phyloP scores from a whole-genome alignment of 2,329 filamentous ascomycete genomes.

The Neofusicoccum parvum region DNA sequence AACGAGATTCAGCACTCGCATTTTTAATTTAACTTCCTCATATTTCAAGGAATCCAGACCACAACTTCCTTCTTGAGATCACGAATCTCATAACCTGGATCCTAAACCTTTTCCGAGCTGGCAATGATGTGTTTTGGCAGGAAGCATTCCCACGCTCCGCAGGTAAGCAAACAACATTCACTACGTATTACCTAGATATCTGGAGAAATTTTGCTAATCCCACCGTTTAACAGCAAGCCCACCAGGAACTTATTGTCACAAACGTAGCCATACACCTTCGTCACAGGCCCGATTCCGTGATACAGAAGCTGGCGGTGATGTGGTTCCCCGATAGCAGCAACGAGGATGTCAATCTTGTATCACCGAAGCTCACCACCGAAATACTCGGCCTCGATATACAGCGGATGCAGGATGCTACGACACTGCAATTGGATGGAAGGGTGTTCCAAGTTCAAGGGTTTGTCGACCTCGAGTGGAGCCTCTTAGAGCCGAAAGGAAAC shows the following conservation, averaged over 20 bases:
- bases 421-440: neutral
- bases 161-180: too few species aligned
- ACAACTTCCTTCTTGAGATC: too few species aligned
- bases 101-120: too few species aligned
- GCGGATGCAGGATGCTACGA: neutral
- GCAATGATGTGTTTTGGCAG: too few species aligned
- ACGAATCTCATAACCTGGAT: too few species aligned
- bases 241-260: neutral
- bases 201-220: too few species aligned
- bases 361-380: neutral
- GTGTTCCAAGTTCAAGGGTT: neutral
- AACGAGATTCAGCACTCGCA: too few species aligned
- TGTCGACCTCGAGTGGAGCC: neutral
- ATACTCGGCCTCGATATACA: neutral
- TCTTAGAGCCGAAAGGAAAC: neutral
- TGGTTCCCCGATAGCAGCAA: neutral
- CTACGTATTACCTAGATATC: too few species aligned
- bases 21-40: too few species aligned
- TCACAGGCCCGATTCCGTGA: neutral
- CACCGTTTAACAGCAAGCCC: neutral
- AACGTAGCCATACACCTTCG: neutral
- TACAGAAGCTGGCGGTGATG: neutral
- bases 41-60: too few species aligned
- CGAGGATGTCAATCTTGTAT: neutral
- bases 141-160: too few species aligned